Percentiles rank a stretch among this genome's conserved stretches.
Conservation (phyloP, 1,284 basidiomycete genomes). For the Rhodotorula sp. region DNA sequence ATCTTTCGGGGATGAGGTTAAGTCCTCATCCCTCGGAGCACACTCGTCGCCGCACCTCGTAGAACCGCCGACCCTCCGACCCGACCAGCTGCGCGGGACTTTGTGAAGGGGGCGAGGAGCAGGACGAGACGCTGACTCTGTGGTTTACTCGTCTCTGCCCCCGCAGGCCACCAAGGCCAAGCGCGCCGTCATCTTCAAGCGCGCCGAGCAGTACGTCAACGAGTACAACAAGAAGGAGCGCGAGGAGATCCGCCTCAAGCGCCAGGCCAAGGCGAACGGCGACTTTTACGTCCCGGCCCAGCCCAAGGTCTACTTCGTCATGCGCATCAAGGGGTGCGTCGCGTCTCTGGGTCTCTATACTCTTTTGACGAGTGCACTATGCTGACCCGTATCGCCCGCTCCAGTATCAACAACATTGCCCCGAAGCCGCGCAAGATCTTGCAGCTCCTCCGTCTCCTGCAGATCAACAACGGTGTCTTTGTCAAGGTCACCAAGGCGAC, state of each 20-base stretch:
- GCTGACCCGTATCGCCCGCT: background rate
- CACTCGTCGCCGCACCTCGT: slow-evolving; percentile 16
- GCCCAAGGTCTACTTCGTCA: slow-evolving; percentile 96
- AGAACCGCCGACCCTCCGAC: slow-evolving; percentile 1
- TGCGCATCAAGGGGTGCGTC: slow-evolving; percentile 89
- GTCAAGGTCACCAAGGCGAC: slow-evolving; percentile 96
- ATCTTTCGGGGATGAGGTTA: slow-evolving; percentile 92
- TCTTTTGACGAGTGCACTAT: background rate
- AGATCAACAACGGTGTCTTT: slow-evolving; percentile 99
- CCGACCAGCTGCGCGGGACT: background rate
- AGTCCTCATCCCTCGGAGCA: no score
- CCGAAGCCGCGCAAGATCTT: slow-evolving; percentile 99
- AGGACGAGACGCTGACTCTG: background rate
- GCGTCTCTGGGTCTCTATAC: background rate
- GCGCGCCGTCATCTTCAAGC: slow-evolving; percentile 99
- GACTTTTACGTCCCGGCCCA: slow-evolving; percentile 98
- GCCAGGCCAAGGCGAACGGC: slow-evolving; percentile 84
- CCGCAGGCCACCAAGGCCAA: slow-evolving; percentile 79
- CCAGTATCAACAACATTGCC: slow-evolving; percentile 98
- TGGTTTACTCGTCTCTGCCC: slow-evolving; percentile 13
- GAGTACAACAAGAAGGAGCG: slow-evolving; percentile 90
- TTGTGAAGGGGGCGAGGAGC: slow-evolving; percentile 5
- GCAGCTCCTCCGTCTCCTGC: slow-evolving; percentile 95
- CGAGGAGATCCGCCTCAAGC: slow-evolving; percentile 95
- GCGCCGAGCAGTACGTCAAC: slow-evolving; percentile 97